These are phyloP conservation scores for Amphirosellinia nigrospora DNA, from an alignment of 495 filamentous ascomycete species.

Conservation along the genomic window DNA sequence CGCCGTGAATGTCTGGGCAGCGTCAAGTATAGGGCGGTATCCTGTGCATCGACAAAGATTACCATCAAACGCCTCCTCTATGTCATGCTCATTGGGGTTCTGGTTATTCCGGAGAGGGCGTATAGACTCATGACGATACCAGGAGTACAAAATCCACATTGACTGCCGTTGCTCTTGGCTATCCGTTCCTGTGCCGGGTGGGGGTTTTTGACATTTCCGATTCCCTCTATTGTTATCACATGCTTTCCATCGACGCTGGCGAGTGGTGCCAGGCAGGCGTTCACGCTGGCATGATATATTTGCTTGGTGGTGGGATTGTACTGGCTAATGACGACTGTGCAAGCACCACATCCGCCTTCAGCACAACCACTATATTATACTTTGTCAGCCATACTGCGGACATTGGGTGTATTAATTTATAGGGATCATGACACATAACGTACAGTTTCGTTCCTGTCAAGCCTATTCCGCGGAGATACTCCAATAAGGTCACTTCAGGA, in stretches of 20 bases:
- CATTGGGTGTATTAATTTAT: constrained; percentile 18
- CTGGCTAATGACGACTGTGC: constrained; percentile 93
- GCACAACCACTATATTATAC: constrained; percentile 73
- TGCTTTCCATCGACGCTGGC: constrained; percentile 96
- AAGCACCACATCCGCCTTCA: constrained; percentile 96
- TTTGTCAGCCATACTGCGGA: constrained; percentile 32
- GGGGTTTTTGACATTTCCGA: constrained; percentile 84
- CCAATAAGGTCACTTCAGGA: constrained; percentile 89
- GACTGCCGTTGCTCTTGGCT: constrained; percentile 72
- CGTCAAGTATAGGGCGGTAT: constrained; percentile 92
- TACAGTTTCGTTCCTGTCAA: constrained; percentile 75
- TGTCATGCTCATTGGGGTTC: constrained; percentile 70
- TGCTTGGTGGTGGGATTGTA: constrained; percentile 88
- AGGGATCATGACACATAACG: constrained; percentile 22
- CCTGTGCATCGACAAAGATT: constrained; percentile 97
- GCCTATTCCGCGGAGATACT: constrained; percentile 89
- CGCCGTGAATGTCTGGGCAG: constrained; percentile 75
- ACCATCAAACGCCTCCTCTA: constrained; percentile 92
- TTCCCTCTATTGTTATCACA: constrained; percentile 98
- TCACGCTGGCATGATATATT: constrained; percentile 91
- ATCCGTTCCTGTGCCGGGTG: constrained; percentile 94
- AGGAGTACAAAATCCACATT: constrained; percentile 89
- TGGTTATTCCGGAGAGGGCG: constrained; percentile 79
- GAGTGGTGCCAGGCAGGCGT: constrained; percentile 92
- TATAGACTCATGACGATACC: constrained; percentile 97